A percentile compares a stretch with the other conserved stretches of the same genome.
These are phyloP conservation scores for Fusarium torreyae DNA, from an alignment of 2,329 filamentous ascomycete genomes.

Conservation along the genomic window DNA sequence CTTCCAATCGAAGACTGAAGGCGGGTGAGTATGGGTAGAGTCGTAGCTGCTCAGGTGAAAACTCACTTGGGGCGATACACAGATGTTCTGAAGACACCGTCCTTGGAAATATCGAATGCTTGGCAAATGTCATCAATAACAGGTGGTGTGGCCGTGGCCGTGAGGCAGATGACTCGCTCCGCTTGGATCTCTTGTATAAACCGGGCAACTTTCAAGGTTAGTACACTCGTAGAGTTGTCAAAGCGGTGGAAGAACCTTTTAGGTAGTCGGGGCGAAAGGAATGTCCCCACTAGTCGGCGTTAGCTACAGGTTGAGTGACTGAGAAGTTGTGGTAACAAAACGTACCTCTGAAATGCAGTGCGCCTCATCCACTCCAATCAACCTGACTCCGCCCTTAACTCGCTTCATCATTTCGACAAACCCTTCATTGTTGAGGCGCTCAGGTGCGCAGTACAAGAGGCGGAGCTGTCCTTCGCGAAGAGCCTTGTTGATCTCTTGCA, in stretches of 20 bases:
- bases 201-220: slow-evolving; percentile 60
- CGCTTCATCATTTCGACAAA: slow-evolving; percentile 70
- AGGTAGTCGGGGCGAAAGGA: slow-evolving; percentile 67
- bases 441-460: slow-evolving; percentile 71
- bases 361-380: slow-evolving; percentile 72
- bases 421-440: slow-evolving; percentile 73
- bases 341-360: slow-evolving; percentile 67
- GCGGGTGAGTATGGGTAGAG: background rate
- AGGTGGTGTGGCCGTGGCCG: slow-evolving; percentile 70
- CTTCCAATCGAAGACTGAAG: slow-evolving; percentile 65
- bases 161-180: slow-evolving; percentile 72
- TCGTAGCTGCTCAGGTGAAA: fast-evolving
- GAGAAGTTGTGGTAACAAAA: background rate
- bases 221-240: background rate
- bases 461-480: slow-evolving; percentile 64
- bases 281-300: slow-evolving; percentile 60
- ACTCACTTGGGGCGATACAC: slow-evolving; percentile 69
- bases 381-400: slow-evolving; percentile 68
- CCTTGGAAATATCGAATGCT: slow-evolving; percentile 63
- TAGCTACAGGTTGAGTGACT: background rate
- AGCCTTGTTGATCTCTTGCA: slow-evolving; percentile 56
- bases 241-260: slow-evolving; percentile 56
- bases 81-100: slow-evolving; percentile 70
- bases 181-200: slow-evolving; percentile 70
- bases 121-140: slow-evolving; percentile 70